Evolutionary conservation across 352 stramenopile species (phyloP).

Genomic region (Globisporangium splendens): DNA sequence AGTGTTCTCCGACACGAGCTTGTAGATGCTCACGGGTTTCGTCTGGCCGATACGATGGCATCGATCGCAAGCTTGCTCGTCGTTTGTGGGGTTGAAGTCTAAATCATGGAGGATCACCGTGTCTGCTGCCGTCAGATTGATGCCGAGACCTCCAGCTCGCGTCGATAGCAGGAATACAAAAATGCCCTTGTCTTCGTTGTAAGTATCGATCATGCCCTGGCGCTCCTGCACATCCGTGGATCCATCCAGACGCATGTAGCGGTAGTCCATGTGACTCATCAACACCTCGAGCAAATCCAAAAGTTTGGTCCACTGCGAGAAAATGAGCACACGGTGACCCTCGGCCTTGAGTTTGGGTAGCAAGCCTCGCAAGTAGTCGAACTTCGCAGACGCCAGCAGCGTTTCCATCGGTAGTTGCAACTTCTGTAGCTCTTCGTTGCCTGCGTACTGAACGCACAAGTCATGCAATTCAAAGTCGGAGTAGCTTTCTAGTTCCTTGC

Average conservation of each 20-base stretch:
- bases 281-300: conserved; percentile 92
- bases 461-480: conserved; percentile 96
- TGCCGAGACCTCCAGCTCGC: conserved; percentile 95
- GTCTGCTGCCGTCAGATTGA: conserved; percentile 95
- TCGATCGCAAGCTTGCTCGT: conserved; percentile 87
- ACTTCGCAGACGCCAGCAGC: conserved; percentile 94
- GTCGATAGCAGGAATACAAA: conserved; percentile 98
- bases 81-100: conserved; percentile 85
- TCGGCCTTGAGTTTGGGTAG: conserved; percentile 84
- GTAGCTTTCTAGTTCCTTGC: conserved; percentile 91
- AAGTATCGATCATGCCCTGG: conserved; percentile 80
- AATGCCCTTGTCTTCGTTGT: conserved; percentile 88
- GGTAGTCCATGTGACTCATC: conserved; percentile 72
- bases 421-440: conserved; percentile 71
- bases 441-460: conserved; percentile 86
- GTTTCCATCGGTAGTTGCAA: conserved; percentile 86
- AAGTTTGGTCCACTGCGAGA: conserved; percentile 96
- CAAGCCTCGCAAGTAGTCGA: conserved; percentile 84
- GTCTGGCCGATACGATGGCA: conserved; percentile 91
- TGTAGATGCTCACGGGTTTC: conserved; percentile 89
- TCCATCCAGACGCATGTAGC: conserved; percentile 78
- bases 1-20: conserved; percentile 87
- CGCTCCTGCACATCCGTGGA: conserved; percentile 70
- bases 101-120: conserved; percentile 87
- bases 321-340: conserved; percentile 95